Conservation (phyloP, 192 early-diverging fungal genomes). For the Fimicolochytrium jonesii region DNA sequence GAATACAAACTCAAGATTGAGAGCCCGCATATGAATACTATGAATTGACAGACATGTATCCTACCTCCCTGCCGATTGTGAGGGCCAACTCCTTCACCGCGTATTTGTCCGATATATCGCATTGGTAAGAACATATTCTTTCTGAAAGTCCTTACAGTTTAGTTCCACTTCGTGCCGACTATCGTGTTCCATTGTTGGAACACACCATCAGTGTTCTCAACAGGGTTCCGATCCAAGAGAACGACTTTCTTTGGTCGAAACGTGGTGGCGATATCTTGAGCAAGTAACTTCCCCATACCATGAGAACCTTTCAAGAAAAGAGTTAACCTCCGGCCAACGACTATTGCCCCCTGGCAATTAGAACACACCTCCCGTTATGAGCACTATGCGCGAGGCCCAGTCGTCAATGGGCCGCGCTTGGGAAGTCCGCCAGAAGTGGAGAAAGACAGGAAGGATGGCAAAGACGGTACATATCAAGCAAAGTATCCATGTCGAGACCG, state of each 20-base stretch:
- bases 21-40: not conserved
- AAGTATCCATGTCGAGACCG: not conserved
- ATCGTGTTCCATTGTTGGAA: not conserved
- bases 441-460: not conserved
- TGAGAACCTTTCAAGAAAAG: slow-evolving; percentile 41
- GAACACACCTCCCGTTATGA: slow-evolving; percentile 57
- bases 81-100: slow-evolving; percentile 45
- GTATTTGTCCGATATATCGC: slow-evolving; percentile 54
- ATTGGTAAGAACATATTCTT: slow-evolving; percentile 41
- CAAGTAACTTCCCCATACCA: slow-evolving; percentile 52
- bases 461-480: slow-evolving; percentile 1
- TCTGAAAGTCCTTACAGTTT: slow-evolving; percentile 3
- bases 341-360: not conserved
- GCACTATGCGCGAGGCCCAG: slow-evolving; percentile 57
- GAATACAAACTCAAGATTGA: not conserved
- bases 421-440: slow-evolving; percentile 1
- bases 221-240: slow-evolving; percentile 43
- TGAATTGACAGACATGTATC: not conserved
- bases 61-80: slow-evolving; percentile 40
- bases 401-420: slow-evolving; percentile 20
- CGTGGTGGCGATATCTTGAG: slow-evolving; percentile 37
- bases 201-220: slow-evolving; percentile 28
- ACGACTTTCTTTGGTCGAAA: slow-evolving; percentile 43
- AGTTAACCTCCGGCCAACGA: not conserved
- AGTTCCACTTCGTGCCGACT: not conserved